These are phyloP conservation scores for Ophioceras dolichostomum DNA, from an alignment of 2,329 filamentous ascomycete genomes.

Conservation along the genomic window DNA sequence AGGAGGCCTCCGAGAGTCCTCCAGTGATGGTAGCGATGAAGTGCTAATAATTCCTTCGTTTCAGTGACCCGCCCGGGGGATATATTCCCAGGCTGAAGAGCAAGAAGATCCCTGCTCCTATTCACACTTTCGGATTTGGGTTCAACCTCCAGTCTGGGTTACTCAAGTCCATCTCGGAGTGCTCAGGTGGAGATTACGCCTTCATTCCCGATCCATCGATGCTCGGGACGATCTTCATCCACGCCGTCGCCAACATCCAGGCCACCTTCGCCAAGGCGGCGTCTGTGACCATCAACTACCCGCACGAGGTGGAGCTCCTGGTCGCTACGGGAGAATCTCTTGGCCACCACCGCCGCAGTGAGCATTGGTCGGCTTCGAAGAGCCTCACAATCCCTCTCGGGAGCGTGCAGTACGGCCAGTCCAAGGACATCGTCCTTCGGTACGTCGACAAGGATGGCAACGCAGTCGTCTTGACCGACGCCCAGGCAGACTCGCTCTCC, in stretches of 20 bases:
- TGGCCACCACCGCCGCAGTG: constrained; percentile 7
- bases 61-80: constrained; percentile 30
- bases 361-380: no score
- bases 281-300: constrained; percentile 27
- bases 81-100: constrained; percentile 40
- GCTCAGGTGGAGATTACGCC: constrained; percentile 42
- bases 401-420: constrained; percentile 49
- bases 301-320: constrained; percentile 20
- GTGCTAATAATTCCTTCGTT: no score
- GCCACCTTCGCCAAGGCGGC: constrained; percentile 41
- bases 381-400: constrained; percentile 28
- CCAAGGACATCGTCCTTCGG: constrained; percentile 39
- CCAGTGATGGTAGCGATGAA: no score
- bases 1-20: neutral
- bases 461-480: neutral
- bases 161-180: constrained; percentile 47
- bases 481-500: constrained; percentile 5
- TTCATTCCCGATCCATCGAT: constrained; percentile 52
- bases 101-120: constrained; percentile 26
- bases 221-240: constrained; percentile 50
- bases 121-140: constrained; percentile 44
- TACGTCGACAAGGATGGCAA: constrained; percentile 12
- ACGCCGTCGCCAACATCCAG: constrained; percentile 49
- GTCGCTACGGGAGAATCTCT: constrained; percentile 21
- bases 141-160: constrained; percentile 36